Percentiles rank a stretch among this genome's conserved stretches.
Evolutionary conservation across 805 yeast species (phyloP).

Genomic region (Wickerhamiella sorbophila): DNA sequence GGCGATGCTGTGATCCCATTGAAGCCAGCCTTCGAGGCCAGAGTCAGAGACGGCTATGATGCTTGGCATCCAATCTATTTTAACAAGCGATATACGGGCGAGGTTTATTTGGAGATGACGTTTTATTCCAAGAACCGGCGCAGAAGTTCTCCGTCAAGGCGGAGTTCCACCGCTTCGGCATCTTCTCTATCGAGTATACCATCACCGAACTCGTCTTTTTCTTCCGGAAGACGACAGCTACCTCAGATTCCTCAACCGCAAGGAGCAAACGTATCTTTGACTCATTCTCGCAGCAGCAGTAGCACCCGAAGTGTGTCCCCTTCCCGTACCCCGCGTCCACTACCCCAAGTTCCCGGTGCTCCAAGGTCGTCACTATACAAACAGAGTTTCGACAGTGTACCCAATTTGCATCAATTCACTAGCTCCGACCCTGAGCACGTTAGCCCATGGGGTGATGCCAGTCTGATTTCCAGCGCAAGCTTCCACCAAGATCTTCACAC

Average conservation of each 20-base stretch:
- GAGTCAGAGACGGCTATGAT: slow-evolving; percentile 64
- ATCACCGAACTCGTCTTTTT: neutral
- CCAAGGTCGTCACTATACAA: neutral
- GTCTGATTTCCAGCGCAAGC: neutral
- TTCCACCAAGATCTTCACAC: neutral
- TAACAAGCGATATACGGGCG: slow-evolving; percentile 71
- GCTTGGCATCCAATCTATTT: slow-evolving; percentile 64
- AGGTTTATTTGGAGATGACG: slow-evolving; percentile 79
- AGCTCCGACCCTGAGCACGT: neutral
- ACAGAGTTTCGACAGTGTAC: slow-evolving; percentile 4
- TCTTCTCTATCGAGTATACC: neutral
- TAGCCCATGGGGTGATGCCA: neutral
- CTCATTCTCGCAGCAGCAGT: neutral
- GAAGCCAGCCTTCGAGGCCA: slow-evolving; percentile 51
- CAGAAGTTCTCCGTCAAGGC: slow-evolving; percentile 11
- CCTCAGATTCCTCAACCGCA: neutral
- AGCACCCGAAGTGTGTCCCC: neutral
- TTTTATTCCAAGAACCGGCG: slow-evolving; percentile 46
- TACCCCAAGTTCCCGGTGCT: neutral
- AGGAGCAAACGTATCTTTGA: neutral
- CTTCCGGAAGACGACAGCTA: neutral
- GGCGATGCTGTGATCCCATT: slow-evolving; percentile 73
- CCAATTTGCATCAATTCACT: slow-evolving; percentile 1
- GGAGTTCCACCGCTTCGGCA: slow-evolving; percentile 3
- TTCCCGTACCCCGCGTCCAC: neutral